Base-by-base conservation (phyloP, 2,329 filamentous ascomycete genomes). In the Graphilbum ipis-grandicollis region DNA sequence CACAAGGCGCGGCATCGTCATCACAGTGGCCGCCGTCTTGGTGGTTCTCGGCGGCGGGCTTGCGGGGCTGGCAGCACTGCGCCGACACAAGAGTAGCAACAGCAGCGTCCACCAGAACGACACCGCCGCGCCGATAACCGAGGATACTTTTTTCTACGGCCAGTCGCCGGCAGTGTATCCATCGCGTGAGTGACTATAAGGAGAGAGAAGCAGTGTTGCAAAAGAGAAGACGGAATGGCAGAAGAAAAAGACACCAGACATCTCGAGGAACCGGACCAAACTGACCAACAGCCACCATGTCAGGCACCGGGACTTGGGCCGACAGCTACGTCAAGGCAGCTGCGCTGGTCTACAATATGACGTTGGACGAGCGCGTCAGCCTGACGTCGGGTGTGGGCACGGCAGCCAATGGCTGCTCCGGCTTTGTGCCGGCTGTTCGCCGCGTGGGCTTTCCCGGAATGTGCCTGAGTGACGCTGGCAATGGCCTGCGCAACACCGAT, bases 291-390 rank as follows among this genome's bases (percentile, higher is more conserved):
- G 63, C 65, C n/a, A 48, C 58, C 23, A 57, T 75, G 60, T 63
- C 54, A 44, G 78, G 77, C 14, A 56, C 64, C 14, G 75, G 71
- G 13, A 59, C 70, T 23, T 88, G 81, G 81, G 62, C 63, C 2
- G 62, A 65, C 10, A 74, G 79, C 14, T 78, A 79, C 48, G 56
- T 57, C 22, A 79, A 76, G 50, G 82, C 82, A 0, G 63, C 65
- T 35, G 63, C 65, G 1, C 74, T 88, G 44, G 79, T 90, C 14
- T 63, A 63, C 19, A 64, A 77, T 47, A 63, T 88, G 57, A 86
- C 79, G 1, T 57, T 85, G 26, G 62, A 73, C 18, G 81, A 90
- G 56, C 86, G 85, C 54, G 71, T 86, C 50, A 78, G 75, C 47
- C 55, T 90, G 40, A 86, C 80, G 1, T 79, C 78, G 2, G 82